A percentile compares a stretch with the other conserved stretches of the same genome.
Evolutionary conservation across 2,329 filamentous ascomycete genomes (phyloP).

Genomic region (Byssoonygena ceratinophila): DNA sequence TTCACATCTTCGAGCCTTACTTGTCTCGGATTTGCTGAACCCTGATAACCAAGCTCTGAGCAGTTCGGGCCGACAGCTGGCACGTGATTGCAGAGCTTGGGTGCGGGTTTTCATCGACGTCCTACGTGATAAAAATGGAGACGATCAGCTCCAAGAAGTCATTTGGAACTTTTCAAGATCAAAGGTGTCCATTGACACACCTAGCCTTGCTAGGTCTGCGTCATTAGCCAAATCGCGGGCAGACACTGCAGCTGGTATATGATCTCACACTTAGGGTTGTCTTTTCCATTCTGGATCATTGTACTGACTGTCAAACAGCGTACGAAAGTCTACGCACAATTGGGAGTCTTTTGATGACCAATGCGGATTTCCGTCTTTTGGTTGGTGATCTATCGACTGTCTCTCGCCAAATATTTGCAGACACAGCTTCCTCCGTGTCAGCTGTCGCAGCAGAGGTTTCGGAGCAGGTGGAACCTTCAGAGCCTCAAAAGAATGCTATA

Average conservation of each 20-base stretch:
- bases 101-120: constrained; percentile 72
- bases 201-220: constrained; percentile 52
- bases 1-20: constrained; percentile 64
- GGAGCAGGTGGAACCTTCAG: constrained; percentile 59
- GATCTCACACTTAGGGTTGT: neutral
- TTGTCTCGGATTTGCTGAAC: constrained; percentile 69
- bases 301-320: constrained; percentile 38
- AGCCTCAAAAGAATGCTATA: constrained; percentile 46
- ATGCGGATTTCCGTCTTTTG: constrained; percentile 81
- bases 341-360: constrained; percentile 72
- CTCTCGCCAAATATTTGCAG: constrained; percentile 72
- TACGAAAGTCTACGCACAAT: constrained; percentile 76
- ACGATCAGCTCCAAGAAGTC: constrained; percentile 84
- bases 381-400: constrained; percentile 69
- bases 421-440: constrained; percentile 71
- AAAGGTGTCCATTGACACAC: constrained; percentile 56
- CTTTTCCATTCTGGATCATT: constrained; percentile 8
- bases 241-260: constrained; percentile 57
- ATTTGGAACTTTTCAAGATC: constrained; percentile 74
- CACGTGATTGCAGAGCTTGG: constrained; percentile 62
- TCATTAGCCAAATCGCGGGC: constrained; percentile 55
- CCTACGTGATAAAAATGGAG: constrained; percentile 66
- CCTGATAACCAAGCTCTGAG: constrained; percentile 65
- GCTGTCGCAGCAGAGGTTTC: constrained; percentile 64
- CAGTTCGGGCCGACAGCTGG: constrained; percentile 61